Evolutionary conservation across 2,329 filamentous ascomycete species (phyloP).

Genomic region (Xylaria sp.): DNA sequence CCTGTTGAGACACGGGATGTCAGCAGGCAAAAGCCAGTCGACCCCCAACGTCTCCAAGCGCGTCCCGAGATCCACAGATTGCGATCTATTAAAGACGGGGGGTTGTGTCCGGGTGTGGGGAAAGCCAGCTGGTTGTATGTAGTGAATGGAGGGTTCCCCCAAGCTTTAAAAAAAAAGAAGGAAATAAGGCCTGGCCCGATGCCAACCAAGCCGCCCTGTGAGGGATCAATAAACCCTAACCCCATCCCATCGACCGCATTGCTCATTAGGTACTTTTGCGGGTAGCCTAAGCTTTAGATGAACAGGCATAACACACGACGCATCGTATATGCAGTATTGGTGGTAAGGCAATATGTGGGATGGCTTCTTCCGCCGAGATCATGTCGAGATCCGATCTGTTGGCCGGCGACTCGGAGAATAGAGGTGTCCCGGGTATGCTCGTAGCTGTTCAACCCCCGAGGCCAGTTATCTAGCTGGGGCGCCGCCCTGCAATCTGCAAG

Average conservation of each 20-base stretch:
- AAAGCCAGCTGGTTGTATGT: background rate
- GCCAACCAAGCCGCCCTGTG: background rate
- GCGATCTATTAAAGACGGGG: background rate
- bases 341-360: slow-evolving; percentile 14
- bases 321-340: slow-evolving; percentile 34
- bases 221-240: background rate
- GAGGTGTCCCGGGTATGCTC: background rate
- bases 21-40: background rate
- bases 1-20: background rate
- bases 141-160: background rate
- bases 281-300: background rate
- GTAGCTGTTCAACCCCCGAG: background rate
- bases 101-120: background rate
- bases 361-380: background rate
- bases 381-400: background rate
- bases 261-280: background rate
- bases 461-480: background rate
- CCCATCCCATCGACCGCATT: too few relatives aligned
- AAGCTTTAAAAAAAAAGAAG: too few relatives aligned
- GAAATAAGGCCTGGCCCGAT: background rate
- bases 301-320: slow-evolving; percentile 18
- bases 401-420: background rate
- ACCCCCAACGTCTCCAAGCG: background rate
- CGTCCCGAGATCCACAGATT: background rate
- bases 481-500: slow-evolving; percentile 6